Evolutionary conservation across 140 eudicot species (phyloP), one percentile per base, ranked within the genome.

Genomic region (Stevia rebaudiana): DNA sequence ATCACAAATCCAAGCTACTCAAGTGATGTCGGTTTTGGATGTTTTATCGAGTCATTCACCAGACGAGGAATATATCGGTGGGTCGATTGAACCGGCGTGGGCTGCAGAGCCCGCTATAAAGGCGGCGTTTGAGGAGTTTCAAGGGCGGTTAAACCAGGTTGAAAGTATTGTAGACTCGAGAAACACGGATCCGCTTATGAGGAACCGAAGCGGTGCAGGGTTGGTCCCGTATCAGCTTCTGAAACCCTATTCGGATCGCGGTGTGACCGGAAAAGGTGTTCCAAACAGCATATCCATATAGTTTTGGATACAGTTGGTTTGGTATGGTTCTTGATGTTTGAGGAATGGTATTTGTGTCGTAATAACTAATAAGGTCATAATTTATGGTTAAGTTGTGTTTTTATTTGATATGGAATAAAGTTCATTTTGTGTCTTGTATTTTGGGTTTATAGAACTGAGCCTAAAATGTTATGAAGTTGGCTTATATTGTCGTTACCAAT

Each of bases 231-330:
- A 89, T 66, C 59, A 78, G 50, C 84, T 89, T 59, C 39, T 89
- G 11, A 86, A 86, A 74, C 95, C 97, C 10, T 76, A 39, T 79
- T 69, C 74, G 2, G 70, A 61, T 8, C 12, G 82, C 8, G 97
- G 97, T 36, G 92, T 83, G 30, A 89, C 97, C 3, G 82, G 82
- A 7, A 65, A 42, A 64, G 97, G 97, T 21, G 82, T 89, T 25
- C 95, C 97, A 1, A 81, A 89, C 40, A 89, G 97, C 71, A 89
- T 89, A 25, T 89, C 97, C 30, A 89, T 89, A 56, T 87, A 77
- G 76, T 57, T n/a, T n/a, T n/a, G n/a, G 24, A 24, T 8, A n/a
- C n/a, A n/a, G n/a, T 49, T 3, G 56, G 28, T 28, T 56, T 31
- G 42, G 43, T 16, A 5, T 13, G 39, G 8, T 51, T 11, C 21